Evolutionary conservation across 345 rosid species (phyloP).

Genomic region (Brassica nigra): DNA sequence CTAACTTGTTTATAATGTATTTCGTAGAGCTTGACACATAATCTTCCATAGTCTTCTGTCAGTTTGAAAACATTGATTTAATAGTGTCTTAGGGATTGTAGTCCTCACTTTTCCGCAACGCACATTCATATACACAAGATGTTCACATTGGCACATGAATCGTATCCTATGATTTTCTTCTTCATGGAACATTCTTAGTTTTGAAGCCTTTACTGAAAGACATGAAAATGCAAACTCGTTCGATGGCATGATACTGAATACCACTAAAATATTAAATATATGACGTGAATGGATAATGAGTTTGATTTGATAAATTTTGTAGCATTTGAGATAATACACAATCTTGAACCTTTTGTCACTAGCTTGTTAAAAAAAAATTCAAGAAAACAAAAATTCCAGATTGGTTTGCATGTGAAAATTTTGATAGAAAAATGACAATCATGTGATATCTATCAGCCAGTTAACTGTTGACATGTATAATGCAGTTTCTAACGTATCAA

Average conservation of each 20-base stretch:
- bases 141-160: background rate
- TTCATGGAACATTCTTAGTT: background rate
- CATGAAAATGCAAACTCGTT: background rate
- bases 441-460: conserved; percentile 2
- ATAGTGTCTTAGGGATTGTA: background rate
- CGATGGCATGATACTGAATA: background rate
- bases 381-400: background rate
- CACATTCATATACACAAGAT: background rate
- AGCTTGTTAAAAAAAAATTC: background rate
- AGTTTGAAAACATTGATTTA: background rate
- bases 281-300: background rate
- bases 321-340: background rate
- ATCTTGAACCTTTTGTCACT: background rate
- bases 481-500: background rate
- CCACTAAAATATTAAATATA: background rate
- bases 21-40: background rate
- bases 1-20: background rate
- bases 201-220: background rate
- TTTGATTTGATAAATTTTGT: background rate
- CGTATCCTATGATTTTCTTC: background rate
- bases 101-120: background rate
- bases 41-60: conserved; percentile 15
- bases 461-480: conserved; percentile 6
- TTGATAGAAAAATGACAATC: conserved; percentile 4
- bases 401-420: conserved; percentile 4